Base-by-base conservation (phyloP, 441 rosid genomes). In the Brassica balearica region DNA sequence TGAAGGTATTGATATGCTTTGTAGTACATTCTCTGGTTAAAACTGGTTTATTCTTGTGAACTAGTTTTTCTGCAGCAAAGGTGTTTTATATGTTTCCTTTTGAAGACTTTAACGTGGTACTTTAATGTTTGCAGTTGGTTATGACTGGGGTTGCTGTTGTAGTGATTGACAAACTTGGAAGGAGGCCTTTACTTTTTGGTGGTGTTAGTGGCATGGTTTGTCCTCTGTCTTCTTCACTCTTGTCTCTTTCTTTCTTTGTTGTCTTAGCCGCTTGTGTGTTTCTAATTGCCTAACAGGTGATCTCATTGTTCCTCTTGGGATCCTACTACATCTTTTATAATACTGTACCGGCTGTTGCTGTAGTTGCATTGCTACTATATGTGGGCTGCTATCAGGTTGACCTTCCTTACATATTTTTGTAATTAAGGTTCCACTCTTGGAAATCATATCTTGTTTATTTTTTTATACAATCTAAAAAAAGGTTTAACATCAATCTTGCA, bases 351-450 rank as follows among this genome's bases (percentile, higher is more conserved):
- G 81, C 78, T 73, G 73, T 91, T 65, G 97, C 98, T 55, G 98
- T 96, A 22, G 88, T 55, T 75, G 96, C 94, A 27, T 84, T 96
- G 84, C 89, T 96, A 56, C 74, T 94, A 59, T 96, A 96, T 82
- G 98, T 92, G 56, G 99, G 99, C 5, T 94, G 99, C 80, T 96
- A 96, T 84, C 99, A 94, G 99, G 98, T 96, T 80, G 72, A 61
- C 27, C 38, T 70, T 76, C 71, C 46, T 12, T 6, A 68, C 29
- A 77, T 29, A 59, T 68, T 32, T 23, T 69, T 27, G 71, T 75
- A 14, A 38, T 58, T 27, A 60, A 29, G 15, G n/a, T 63, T 73
- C 36, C 36, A 8, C 8, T 36, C 36, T 36, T 36, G 41, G 9
- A 2, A 23, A 23, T 23, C 3, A 23, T 2, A 23, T 23, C 25